Evolutionary conservation across 2,329 filamentous ascomycete species (phyloP), one percentile per base, ranked within the genome.

Genomic region (Colletotrichum graminicola): DNA sequence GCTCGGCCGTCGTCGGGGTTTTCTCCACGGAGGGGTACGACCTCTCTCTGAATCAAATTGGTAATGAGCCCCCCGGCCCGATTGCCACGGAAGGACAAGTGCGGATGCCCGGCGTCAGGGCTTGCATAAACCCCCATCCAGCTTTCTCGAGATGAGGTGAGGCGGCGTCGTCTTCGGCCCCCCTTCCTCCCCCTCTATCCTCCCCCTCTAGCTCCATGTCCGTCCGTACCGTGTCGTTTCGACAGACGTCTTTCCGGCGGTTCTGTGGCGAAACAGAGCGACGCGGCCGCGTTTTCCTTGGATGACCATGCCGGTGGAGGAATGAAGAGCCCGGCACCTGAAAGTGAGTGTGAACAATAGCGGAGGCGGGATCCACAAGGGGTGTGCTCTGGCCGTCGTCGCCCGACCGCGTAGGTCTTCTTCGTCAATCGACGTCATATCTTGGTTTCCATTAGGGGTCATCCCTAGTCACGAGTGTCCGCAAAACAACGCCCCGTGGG

Each of bases 341-440:
- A 56, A 56, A 32, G 26, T 34, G n/a, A 39, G 36, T 21, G 16
- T 54, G 29, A 56, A 45, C 56, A 7, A n/a, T 51, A 36, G 45
- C 45, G 34, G 47, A 62, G 34, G 45, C 5, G 32, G 12, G 57
- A 65, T 45, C 68, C 68, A 71, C 64, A 54, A 68, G 59, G 5
- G 64, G 66, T 68, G 45, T 51, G 52, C 57, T 63, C 59, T 61
- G 45, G 21, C 45, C 45, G 45, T 12, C 45, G 52, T 63, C 47
- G 65, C 65, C 54, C 62, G 56, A 55, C 68, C 21, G 23, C 45
- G 45, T 43, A 43, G n/a, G 12, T 57, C 57, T 64, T 57, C 41
- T 51, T 61, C 59, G 64, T 54, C 43, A 29, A 54, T 57, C 64
- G 68, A 71, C 68, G 68, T 71, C 68, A 71, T 71, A 59, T 63